A percentile compares a stretch with the other conserved stretches of the same genome.
Evolutionary conservation across 2,329 filamentous ascomycete genomes (phyloP).

Genomic region (Penicillium sp.): DNA sequence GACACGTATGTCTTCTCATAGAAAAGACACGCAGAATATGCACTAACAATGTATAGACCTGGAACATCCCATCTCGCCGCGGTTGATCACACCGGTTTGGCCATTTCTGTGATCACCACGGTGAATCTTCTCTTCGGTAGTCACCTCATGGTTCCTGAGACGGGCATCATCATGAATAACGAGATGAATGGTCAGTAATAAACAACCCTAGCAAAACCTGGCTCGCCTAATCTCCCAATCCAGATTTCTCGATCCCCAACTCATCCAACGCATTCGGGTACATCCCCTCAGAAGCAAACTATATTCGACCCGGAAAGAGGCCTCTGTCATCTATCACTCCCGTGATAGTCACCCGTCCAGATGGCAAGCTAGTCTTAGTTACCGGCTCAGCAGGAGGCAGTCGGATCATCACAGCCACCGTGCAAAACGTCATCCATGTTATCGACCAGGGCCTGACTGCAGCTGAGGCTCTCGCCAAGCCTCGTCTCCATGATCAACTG

Average conservation of each 20-base stretch:
- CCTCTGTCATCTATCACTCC: constrained; percentile 79
- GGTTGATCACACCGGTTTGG: constrained; percentile 66
- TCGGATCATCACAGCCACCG: constrained; percentile 73
- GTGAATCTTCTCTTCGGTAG: constrained; percentile 82
- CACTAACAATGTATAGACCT: constrained; percentile 26
- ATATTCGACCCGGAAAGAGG: constrained; percentile 71
- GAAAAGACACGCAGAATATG: constrained; percentile 27
- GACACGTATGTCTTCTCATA: constrained; percentile 48
- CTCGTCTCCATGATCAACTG: constrained; percentile 76
- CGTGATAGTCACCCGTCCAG: constrained; percentile 64
- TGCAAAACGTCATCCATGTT: constrained; percentile 68
- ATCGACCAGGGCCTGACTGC: constrained; percentile 61
- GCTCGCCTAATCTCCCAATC: not conserved
- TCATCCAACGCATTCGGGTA: constrained; percentile 78
- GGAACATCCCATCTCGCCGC: constrained; percentile 55
- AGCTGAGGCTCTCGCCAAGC: constrained; percentile 57
- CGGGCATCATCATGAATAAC: constrained; percentile 70
- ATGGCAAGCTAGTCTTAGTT: constrained; percentile 61
- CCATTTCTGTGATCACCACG: constrained; percentile 76
- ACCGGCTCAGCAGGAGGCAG: constrained; percentile 75
- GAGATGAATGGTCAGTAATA: constrained; percentile 48
- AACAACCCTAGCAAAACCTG: not conserved
- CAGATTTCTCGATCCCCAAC: constrained; percentile 79
- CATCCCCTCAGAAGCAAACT: constrained; percentile 73
- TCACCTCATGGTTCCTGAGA: constrained; percentile 69